phyloP scores from a whole-genome alignment of 2,329 filamentous ascomycete genomes.

The Penicillium sp. region DNA sequence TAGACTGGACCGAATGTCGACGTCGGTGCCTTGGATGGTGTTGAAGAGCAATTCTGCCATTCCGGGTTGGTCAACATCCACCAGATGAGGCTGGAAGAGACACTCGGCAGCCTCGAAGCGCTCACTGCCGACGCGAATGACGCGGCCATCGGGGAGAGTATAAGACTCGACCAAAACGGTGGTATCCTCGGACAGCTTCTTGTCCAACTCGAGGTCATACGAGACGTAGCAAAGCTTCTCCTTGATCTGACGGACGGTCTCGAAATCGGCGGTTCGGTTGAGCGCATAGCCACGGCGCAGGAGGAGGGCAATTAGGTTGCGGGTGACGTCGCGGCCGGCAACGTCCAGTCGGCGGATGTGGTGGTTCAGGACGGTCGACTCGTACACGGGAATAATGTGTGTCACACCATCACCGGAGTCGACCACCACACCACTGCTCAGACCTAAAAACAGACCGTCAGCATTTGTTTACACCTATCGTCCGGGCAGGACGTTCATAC shows the following conservation, averaged over 20 bases:
- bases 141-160: conserved; percentile 90
- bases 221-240: conserved; percentile 99
- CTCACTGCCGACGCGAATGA: conserved; percentile 93
- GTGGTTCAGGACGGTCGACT: conserved; percentile 95
- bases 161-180: conserved; percentile 97
- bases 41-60: conserved; percentile 98
- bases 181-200: conserved; percentile 92
- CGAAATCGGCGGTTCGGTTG: conserved; percentile 97
- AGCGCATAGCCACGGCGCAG: conserved; percentile 91
- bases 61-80: conserved; percentile 94
- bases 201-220: conserved; percentile 94
- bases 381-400: conserved; percentile 97
- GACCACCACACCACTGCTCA: conserved; percentile 92
- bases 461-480: not conserved
- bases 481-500: conserved; percentile 44
- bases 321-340: conserved; percentile 93
- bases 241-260: conserved; percentile 98
- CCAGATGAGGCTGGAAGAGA: conserved; percentile 95
- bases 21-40: conserved; percentile 92
- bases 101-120: conserved; percentile 97
- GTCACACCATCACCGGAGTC: conserved; percentile 98
- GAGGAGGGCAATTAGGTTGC: conserved; percentile 92
- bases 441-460: conserved; percentile 48
- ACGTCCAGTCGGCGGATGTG: conserved; percentile 91
- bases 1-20: conserved; percentile 86